phyloP scores from a whole-genome alignment of 2,329 filamentous ascomycete species.

The Botrytis squamosa region DNA sequence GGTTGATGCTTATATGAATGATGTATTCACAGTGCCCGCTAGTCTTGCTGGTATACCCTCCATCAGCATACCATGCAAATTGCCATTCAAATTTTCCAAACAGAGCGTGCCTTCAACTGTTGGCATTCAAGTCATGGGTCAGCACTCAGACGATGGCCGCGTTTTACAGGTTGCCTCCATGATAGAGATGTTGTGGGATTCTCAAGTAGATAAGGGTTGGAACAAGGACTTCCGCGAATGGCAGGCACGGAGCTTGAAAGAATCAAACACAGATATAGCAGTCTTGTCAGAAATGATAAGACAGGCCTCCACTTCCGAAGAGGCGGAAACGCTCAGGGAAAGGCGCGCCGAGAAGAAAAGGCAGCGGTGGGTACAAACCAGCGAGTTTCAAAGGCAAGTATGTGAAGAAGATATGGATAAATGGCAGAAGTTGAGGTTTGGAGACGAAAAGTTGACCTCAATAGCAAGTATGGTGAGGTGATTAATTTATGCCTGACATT shows the following conservation, averaged over 20 bases:
- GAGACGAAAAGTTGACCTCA: neutral
- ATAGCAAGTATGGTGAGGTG: neutral
- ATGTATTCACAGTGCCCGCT: slow-evolving; percentile 93
- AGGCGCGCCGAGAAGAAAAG: neutral
- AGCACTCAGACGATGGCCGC: slow-evolving; percentile 72
- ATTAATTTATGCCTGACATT: neutral
- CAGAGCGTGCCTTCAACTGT: slow-evolving; percentile 42
- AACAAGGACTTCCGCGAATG: neutral
- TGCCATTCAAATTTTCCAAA: slow-evolving; percentile 36
- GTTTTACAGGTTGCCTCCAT: slow-evolving; percentile 56
- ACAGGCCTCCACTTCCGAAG: neutral
- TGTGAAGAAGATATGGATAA: slow-evolving; percentile 13
- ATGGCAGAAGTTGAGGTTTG: slow-evolving; percentile 9
- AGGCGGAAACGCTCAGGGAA: neutral
- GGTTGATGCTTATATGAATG: slow-evolving; percentile 83
- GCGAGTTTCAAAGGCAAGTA: neutral
- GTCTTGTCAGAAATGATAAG: neutral
- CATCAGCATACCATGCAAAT: slow-evolving; percentile 69
- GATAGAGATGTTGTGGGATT: slow-evolving; percentile 12
- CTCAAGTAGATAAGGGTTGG: neutral
- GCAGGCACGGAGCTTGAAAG: neutral
- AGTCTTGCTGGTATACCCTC: slow-evolving; percentile 89
- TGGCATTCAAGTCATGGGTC: slow-evolving; percentile 76
- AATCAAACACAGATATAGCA: neutral
- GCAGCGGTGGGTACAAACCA: neutral